These are phyloP conservation scores for Aspergillus pseudoglaucus DNA, from an alignment of 2,329 filamentous ascomycete genomes.

Conservation along the genomic window DNA sequence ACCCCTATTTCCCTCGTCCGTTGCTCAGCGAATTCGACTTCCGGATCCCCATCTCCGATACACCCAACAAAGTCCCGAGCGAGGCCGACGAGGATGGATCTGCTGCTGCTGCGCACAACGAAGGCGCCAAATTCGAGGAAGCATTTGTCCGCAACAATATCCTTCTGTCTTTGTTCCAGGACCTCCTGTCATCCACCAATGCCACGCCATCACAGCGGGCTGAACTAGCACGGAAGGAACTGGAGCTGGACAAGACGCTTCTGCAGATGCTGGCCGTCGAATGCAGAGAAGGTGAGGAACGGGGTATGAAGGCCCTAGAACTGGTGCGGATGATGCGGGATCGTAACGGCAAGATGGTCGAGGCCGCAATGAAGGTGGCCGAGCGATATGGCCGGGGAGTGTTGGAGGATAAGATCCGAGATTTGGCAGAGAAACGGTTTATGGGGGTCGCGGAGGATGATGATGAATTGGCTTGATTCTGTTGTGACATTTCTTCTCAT, in stretches of 20 bases:
- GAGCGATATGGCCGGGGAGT: slow-evolving; percentile 73
- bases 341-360: slow-evolving; percentile 78
- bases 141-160: slow-evolving; percentile 69
- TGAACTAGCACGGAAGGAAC: slow-evolving; percentile 63
- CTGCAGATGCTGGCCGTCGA: slow-evolving; percentile 83
- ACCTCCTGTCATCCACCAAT: slow-evolving; percentile 64
- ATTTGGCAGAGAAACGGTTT: slow-evolving; percentile 67
- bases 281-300: slow-evolving; percentile 86
- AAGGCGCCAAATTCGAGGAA: slow-evolving; percentile 61
- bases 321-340: slow-evolving; percentile 82
- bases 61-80: slow-evolving; percentile 33
- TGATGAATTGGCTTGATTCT: slow-evolving; percentile 31
- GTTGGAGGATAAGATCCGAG: slow-evolving; percentile 82
- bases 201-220: slow-evolving; percentile 59
- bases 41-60: slow-evolving; percentile 66
- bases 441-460: slow-evolving; percentile 56
- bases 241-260: slow-evolving; percentile 84
- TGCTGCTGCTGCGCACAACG: slow-evolving; percentile 28
- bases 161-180: slow-evolving; percentile 66
- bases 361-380: slow-evolving; percentile 84
- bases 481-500: background rate
- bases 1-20: slow-evolving; percentile 87
- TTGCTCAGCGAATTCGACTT: slow-evolving; percentile 92
- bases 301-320: slow-evolving; percentile 91
- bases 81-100: slow-evolving; percentile 37